Evolutionary conservation across 2,329 filamentous ascomycete genomes (phyloP).

Genomic region (Malbranchea zuffiana): DNA sequence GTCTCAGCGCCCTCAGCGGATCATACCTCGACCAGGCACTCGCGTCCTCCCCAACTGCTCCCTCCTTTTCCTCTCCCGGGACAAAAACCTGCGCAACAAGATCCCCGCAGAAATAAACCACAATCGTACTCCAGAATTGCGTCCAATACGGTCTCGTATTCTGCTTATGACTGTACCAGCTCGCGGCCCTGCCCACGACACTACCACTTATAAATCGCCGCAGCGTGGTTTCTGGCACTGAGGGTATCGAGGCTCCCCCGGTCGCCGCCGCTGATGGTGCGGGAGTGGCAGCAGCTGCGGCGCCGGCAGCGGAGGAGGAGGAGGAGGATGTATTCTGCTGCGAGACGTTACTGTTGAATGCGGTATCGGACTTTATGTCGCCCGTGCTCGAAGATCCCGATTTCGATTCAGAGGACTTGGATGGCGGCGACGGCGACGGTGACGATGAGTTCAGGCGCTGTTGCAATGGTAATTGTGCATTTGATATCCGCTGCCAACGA

Average conservation of each 20-base stretch:
- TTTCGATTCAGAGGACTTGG: no score
- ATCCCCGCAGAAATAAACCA: constrained; percentile 71
- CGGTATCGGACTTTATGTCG: no score
- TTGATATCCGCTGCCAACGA: no score
- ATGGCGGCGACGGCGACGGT: no score
- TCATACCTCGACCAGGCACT: constrained; percentile 46
- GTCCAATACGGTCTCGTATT: constrained; percentile 63
- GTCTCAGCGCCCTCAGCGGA: constrained; percentile 55
- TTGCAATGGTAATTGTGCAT: no score
- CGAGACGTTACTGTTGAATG: no score
- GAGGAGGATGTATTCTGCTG: neutral
- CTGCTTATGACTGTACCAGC: constrained; percentile 58
- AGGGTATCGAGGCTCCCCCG: constrained; percentile 2
- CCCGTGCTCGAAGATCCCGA: no score
- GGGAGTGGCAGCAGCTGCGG: neutral
- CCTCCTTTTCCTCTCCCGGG: constrained; percentile 28
- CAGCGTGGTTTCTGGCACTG: constrained; percentile 3
- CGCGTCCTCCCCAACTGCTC: neutral
- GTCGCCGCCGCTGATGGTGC: neutral
- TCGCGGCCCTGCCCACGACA: constrained; percentile 24
- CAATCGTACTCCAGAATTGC: constrained; percentile 62
- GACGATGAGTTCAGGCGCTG: no score
- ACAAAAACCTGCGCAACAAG: constrained; percentile 63
- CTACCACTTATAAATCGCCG: constrained; percentile 6
- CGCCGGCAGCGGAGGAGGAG: neutral